These are phyloP conservation scores for Globisporangium okanoganense DNA, from an alignment of 352 stramenopile species.

Conservation along the genomic window DNA sequence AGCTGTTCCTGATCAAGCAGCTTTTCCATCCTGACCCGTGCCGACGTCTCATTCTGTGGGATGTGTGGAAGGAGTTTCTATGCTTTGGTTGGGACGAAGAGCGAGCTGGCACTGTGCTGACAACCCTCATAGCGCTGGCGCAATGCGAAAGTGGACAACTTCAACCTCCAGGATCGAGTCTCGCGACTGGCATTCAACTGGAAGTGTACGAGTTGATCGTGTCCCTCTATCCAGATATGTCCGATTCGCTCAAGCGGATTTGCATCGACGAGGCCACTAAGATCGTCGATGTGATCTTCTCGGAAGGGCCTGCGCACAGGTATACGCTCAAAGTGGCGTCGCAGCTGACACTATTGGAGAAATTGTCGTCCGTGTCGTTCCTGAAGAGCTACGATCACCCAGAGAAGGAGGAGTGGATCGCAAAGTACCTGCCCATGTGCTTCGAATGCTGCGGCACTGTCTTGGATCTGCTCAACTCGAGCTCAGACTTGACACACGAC, in stretches of 20 bases:
- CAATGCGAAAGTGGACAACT: slow-evolving; percentile 21
- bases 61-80: slow-evolving; percentile 55
- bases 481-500: slow-evolving; percentile 11
- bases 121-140: slow-evolving; percentile 31
- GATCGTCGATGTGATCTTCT: slow-evolving; percentile 46
- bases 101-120: slow-evolving; percentile 22
- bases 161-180: neutral
- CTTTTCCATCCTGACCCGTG: slow-evolving; percentile 38
- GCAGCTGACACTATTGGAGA: slow-evolving; percentile 44
- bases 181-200: slow-evolving; percentile 26
- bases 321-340: slow-evolving; percentile 33
- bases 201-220: slow-evolving; percentile 43
- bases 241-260: slow-evolving; percentile 30
- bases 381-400: slow-evolving; percentile 35
- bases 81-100: slow-evolving; percentile 47
- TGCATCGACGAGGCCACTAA: slow-evolving; percentile 41
- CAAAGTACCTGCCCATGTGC: slow-evolving; percentile 55
- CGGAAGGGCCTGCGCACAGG: slow-evolving; percentile 47
- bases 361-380: slow-evolving; percentile 32
- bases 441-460: slow-evolving; percentile 68
- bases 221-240: slow-evolving; percentile 41
- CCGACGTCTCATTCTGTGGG: slow-evolving; percentile 42
- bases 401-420: slow-evolving; percentile 55
- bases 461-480: slow-evolving; percentile 37
- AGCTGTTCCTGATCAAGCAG: slow-evolving; percentile 51